These are phyloP conservation scores for Echeveria elegans DNA, from an alignment of 164 flowering plant species.

Conservation along the genomic window DNA sequence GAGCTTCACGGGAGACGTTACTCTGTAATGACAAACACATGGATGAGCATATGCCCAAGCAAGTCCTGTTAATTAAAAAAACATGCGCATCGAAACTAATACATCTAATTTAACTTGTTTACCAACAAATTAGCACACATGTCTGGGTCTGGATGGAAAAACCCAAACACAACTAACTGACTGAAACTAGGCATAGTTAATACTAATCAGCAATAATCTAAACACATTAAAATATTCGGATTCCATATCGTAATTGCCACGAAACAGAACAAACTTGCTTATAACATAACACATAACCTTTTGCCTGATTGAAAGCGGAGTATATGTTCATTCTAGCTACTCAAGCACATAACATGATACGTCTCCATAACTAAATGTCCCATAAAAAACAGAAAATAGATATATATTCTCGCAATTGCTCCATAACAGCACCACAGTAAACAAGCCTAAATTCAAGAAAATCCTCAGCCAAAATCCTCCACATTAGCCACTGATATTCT, in stretches of 20 bases:
- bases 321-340: not conserved
- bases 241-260: not conserved
- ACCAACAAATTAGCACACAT: not conserved
- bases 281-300: not conserved
- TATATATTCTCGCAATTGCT: too few relatives aligned
- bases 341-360: not conserved
- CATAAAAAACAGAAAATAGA: too few relatives aligned
- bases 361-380: too few relatives aligned
- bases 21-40: constrained; percentile 26
- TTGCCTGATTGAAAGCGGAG: not conserved
- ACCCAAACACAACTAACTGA: not conserved
- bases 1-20: constrained; percentile 76
- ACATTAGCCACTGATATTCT: too few relatives aligned
- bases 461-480: not conserved
- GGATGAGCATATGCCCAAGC: not conserved
- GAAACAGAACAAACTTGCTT: not conserved
- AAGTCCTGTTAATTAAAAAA: not conserved
- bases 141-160: not conserved
- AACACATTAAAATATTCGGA: not conserved
- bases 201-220: not conserved
- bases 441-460: not conserved
- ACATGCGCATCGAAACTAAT: not conserved
- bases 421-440: too few relatives aligned
- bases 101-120: not conserved
- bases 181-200: not conserved